Percentiles rank a stretch among this genome's conserved stretches.
Evolutionary conservation across 1,139 yeast genomes (phyloP).

Genomic region (Saccharomycopsis hybrid): DNA sequence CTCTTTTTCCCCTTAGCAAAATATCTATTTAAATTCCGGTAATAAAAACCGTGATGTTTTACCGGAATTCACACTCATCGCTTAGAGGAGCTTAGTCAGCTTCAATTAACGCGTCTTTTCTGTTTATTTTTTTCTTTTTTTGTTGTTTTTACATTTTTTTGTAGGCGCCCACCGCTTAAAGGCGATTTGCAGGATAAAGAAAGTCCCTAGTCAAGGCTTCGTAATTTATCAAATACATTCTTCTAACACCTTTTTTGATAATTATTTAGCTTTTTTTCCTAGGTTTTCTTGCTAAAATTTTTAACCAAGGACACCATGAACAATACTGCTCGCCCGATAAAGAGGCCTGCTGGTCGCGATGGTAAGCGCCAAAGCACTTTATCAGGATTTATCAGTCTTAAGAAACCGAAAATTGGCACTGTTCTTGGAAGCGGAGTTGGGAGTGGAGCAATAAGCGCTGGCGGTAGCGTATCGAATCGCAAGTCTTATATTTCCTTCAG

Average conservation of each 20-base stretch:
- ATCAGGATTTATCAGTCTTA: conserved; percentile 8
- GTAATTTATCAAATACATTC: too few relatives aligned
- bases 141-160: not conserved
- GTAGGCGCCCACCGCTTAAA: not conserved
- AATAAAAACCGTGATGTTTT: not conserved
- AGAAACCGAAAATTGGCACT: conserved; percentile 6
- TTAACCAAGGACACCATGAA: too few relatives aligned
- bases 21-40: too few relatives aligned
- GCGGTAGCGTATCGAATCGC: not conserved
- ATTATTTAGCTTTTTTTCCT: too few relatives aligned
- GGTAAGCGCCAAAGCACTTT: conserved; percentile 10
- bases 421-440: not conserved
- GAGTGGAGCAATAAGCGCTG: not conserved
- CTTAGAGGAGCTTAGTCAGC: too few relatives aligned
- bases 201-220: not conserved
- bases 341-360: not conserved
- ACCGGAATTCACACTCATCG: not conserved
- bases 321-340: too few relatives aligned
- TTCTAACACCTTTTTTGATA: too few relatives aligned
- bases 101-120: too few relatives aligned
- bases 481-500: not conserved
- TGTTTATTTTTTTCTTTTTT: too few relatives aligned
- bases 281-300: too few relatives aligned
- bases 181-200: too few relatives aligned
- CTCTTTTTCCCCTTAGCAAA: too few relatives aligned